Conservation (phyloP, 2,329 filamentous ascomycete species). For the Daldinia sp. region DNA sequence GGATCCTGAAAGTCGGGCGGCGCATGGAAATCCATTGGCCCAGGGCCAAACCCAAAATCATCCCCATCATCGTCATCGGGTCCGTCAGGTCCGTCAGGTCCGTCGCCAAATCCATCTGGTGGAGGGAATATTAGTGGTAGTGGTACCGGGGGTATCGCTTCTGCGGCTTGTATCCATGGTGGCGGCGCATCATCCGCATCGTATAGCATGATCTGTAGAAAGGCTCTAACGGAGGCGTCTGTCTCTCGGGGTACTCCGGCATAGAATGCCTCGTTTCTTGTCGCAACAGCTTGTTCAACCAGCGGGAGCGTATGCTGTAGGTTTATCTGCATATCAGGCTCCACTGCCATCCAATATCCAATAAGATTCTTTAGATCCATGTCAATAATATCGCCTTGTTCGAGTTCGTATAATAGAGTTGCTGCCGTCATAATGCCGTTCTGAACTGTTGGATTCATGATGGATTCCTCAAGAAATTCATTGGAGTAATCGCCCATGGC, state of each 20-base stretch:
- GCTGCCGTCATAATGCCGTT: background rate
- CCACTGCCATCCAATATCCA: background rate
- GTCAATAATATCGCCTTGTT: background rate
- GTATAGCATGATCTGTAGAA: constrained; percentile 12
- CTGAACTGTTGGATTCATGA: background rate
- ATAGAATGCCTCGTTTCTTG: background rate
- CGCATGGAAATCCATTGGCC: background rate
- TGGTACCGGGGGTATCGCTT: background rate
- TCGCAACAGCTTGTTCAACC: background rate
- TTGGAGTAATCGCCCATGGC: background rate
- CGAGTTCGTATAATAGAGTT: background rate
- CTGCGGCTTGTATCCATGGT: background rate
- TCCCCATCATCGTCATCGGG: background rate
- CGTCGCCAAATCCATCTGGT: background rate
- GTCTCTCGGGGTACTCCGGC: background rate
- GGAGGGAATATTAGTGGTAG: background rate
- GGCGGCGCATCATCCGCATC: constrained; percentile 4
- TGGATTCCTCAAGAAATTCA: background rate
- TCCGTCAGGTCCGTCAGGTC: background rate
- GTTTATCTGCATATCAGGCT: background rate
- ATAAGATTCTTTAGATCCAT: background rate
- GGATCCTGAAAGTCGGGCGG: background rate
- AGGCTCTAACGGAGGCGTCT: constrained; percentile 4
- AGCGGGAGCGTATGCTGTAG: background rate
- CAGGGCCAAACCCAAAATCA: background rate